These are phyloP conservation scores for Mucor velutinosus DNA, from an alignment of 371 early-diverging fungal genomes.

Conservation along the genomic window DNA sequence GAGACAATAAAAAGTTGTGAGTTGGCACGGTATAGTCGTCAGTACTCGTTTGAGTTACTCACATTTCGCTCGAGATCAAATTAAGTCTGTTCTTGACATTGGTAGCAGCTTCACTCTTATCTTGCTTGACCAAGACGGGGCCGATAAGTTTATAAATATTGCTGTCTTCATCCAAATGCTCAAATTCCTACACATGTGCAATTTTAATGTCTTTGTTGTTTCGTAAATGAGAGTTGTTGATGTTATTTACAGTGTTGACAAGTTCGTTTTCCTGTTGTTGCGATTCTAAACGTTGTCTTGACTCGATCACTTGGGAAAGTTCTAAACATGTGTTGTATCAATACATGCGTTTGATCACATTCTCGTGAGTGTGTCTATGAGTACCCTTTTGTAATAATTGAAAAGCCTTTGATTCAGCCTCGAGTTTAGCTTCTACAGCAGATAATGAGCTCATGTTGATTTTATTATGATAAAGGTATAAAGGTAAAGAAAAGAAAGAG, in stretches of 20 bases:
- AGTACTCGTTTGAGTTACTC: conserved; percentile 18
- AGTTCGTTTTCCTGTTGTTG: conserved; percentile 95
- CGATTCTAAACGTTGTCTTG: conserved; percentile 87
- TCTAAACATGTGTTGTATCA: conserved; percentile 51
- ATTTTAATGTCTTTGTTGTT: neutral
- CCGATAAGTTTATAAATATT: conserved; percentile 94
- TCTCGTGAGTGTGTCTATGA: neutral
- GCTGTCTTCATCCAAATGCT: conserved; percentile 75
- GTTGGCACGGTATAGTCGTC: neutral
- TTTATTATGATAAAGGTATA: neutral
- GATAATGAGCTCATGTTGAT: conserved; percentile 26
- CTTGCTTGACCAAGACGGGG: conserved; percentile 94
- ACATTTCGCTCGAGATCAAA: conserved; percentile 89
- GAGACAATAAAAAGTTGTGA: conserved; percentile 3
- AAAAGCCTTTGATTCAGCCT: conserved; percentile 65
- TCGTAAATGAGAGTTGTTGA: neutral
- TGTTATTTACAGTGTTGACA: conserved; percentile 70
- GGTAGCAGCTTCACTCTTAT: conserved; percentile 77
- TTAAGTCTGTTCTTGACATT: conserved; percentile 95
- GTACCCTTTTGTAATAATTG: conserved; percentile 67
- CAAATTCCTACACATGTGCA: conserved; percentile 75
- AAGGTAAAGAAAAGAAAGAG: neutral
- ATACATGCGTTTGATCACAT: neutral
- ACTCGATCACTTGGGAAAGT: conserved; percentile 73
- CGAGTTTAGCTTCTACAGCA: conserved; percentile 58